Evolutionary conservation across 2,329 filamentous ascomycete species (phyloP).

Genomic region (Pyrenochaeta sp.): DNA sequence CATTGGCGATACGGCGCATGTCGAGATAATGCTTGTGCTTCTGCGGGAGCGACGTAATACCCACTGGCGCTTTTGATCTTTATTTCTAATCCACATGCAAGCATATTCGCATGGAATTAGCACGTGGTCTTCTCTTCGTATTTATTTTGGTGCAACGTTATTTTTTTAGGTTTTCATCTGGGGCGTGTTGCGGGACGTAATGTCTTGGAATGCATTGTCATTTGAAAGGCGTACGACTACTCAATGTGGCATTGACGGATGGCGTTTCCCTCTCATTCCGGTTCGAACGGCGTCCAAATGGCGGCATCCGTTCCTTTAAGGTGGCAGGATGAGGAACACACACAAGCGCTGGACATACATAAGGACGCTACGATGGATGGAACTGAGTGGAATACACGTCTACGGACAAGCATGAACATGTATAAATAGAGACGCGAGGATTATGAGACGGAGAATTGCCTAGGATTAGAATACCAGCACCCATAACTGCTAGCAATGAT

Average conservation of each 20-base stretch:
- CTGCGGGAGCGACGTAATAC: neutral
- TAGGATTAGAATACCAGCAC: neutral
- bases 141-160: conserved; percentile 1
- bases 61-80: neutral
- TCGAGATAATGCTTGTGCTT: neutral
- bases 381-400: neutral
- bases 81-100: neutral
- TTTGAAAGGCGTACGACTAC: conserved; percentile 10
- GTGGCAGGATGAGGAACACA: conserved; percentile 3
- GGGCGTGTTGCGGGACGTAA: conserved; percentile 8
- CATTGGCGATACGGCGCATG: conserved; percentile 36
- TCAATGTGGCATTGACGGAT: neutral
- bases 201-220: conserved; percentile 25
- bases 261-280: conserved; percentile 1
- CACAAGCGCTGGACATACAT: conserved; percentile 1
- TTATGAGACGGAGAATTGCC: neutral
- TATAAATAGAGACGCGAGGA: conserved; percentile 13
- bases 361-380: neutral
- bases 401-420: conserved; percentile 8
- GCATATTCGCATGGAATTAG: neutral
- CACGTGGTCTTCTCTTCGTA: neutral
- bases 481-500: neutral
- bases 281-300: neutral
- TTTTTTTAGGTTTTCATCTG: conserved; percentile 11
- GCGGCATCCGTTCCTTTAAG: neutral